These are phyloP conservation scores for Colletotrichum abscissum DNA, from an alignment of 2,329 filamentous ascomycete genomes.

Conservation along the genomic window DNA sequence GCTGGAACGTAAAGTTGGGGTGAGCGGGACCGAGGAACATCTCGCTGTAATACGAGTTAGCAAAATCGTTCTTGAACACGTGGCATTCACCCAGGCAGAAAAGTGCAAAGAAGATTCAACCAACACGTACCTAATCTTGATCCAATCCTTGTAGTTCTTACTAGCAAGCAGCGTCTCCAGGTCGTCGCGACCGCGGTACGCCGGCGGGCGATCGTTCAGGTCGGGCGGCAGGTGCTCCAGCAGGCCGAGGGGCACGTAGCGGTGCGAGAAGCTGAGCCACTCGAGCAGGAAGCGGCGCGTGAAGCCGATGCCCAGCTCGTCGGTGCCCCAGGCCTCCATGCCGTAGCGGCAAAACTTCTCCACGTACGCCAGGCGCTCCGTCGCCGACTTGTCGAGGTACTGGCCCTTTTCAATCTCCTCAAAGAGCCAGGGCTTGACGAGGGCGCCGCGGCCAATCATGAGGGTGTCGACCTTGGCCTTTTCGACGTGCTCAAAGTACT, in stretches of 20 bases:
- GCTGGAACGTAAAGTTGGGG: conserved; percentile 91
- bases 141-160: conserved; percentile 95
- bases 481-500: conserved; percentile 84
- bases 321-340: conserved; percentile 93
- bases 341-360: conserved; percentile 93
- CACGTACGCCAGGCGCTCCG: conserved; percentile 85
- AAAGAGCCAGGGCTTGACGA: conserved; percentile 98
- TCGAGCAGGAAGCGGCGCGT: conserved; percentile 94
- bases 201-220: conserved; percentile 89
- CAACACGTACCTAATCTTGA: conserved; percentile 88
- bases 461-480: conserved; percentile 88
- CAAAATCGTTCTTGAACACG: background rate
- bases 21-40: conserved; percentile 97
- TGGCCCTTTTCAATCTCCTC: conserved; percentile 94
- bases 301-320: conserved; percentile 91
- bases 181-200: conserved; percentile 86
- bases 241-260: conserved; percentile 91
- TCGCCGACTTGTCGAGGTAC: conserved; percentile 93
- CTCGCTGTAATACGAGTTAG: conserved; percentile 69
- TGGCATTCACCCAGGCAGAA: background rate
- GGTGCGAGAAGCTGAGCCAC: conserved; percentile 92
- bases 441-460: conserved; percentile 95
- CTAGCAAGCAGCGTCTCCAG: conserved; percentile 94
- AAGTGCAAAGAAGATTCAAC: background rate
- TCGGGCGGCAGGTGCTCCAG: conserved; percentile 89